Conservation (phyloP, 805 yeast species). For the Candida dendrica region DNA sequence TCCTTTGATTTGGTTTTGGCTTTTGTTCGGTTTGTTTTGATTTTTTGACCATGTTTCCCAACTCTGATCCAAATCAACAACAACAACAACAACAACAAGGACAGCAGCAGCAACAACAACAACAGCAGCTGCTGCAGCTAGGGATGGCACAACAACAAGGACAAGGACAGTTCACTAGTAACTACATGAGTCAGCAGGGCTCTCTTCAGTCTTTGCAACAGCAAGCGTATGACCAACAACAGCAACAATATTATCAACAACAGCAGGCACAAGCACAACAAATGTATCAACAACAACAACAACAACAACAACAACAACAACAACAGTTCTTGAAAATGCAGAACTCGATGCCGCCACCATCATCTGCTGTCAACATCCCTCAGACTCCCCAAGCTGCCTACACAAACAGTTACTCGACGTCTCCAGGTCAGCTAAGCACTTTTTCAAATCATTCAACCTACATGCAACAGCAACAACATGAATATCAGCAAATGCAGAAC, state of each 20-base stretch:
- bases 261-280: conserved; percentile 15
- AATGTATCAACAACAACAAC: conserved; percentile 15
- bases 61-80: conserved; percentile 5
- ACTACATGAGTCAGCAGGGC: conserved; percentile 30
- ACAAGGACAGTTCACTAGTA: conserved; percentile 26
- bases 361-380: conserved; percentile 15
- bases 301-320: conserved; percentile 11
- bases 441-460: conserved; percentile 4
- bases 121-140: conserved; percentile 14
- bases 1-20: neutral
- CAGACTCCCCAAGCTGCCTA: conserved; percentile 14
- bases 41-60: neutral
- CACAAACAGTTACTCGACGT: conserved; percentile 10
- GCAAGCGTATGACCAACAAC: conserved; percentile 26
- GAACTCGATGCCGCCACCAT: conserved; percentile 22
- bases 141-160: conserved; percentile 14
- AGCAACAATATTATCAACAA: conserved; percentile 25
- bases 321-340: conserved; percentile 18
- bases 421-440: conserved; percentile 18
- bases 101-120: neutral
- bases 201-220: conserved; percentile 32
- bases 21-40: no score
- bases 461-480: conserved; percentile 12
- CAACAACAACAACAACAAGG: neutral
- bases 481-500: conserved; percentile 15